Percentiles rank a stretch among this genome's conserved stretches.
These are phyloP conservation scores for Sechiopsis laciniata DNA, from an alignment of 306 rosid species.

Conservation along the genomic window DNA sequence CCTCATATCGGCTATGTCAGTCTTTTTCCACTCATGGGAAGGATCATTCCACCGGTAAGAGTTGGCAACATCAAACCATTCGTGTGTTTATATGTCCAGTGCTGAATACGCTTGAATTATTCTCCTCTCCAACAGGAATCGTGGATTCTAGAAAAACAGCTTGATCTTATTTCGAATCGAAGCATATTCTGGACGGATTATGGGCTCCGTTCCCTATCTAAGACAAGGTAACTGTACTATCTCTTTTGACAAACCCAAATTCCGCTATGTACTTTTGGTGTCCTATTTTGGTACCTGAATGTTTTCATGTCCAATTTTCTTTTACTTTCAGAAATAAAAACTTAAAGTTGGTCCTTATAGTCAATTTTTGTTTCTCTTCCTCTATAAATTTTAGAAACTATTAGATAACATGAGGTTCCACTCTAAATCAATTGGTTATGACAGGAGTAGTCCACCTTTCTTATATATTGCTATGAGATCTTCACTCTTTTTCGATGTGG, in stretches of 20 bases:
- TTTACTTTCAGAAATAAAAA: too few species aligned
- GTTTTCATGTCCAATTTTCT: too few species aligned
- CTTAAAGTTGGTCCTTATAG: too few species aligned
- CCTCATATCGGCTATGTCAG: constrained; percentile 84
- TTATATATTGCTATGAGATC: too few species aligned
- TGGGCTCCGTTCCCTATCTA: constrained; percentile 94
- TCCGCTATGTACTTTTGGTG: too few species aligned
- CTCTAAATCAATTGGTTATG: too few species aligned
- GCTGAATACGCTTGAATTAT: background rate
- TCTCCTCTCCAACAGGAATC: constrained; percentile 45
- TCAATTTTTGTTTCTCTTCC: too few species aligned
- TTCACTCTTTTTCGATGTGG: too few species aligned
- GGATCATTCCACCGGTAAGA: constrained; percentile 83
- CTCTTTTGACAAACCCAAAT: background rate
- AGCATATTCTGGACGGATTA: constrained; percentile 51
- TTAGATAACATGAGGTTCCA: too few species aligned
- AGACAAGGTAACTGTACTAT: constrained; percentile 17
- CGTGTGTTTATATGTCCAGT: background rate
- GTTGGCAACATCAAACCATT: background rate
- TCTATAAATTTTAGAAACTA: too few species aligned
- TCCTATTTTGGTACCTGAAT: too few species aligned
- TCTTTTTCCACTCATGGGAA: constrained; percentile 81
- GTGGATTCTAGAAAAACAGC: constrained; percentile 83
- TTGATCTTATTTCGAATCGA: constrained; percentile 67
- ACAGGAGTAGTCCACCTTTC: too few species aligned